These are phyloP conservation scores for Cucurbitaria berberidis DNA, from an alignment of 2,329 filamentous ascomycete genomes.

Conservation along the genomic window DNA sequence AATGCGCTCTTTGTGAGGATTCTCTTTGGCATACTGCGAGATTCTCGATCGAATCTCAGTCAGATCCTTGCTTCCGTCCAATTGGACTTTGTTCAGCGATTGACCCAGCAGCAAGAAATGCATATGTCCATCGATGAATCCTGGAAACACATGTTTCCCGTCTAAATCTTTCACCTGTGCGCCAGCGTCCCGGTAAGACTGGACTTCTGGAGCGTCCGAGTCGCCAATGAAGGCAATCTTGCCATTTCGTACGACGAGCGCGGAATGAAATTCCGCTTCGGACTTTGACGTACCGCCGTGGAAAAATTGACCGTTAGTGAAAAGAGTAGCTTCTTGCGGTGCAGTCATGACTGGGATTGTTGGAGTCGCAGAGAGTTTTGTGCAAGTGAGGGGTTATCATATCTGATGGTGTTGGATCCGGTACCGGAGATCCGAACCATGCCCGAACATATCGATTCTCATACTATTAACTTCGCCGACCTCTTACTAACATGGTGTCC, in stretches of 20 bases:
- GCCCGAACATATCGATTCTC: conserved; percentile 2
- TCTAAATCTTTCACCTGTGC: conserved; percentile 44
- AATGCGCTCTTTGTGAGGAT: conserved; percentile 57
- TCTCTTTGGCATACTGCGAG: conserved; percentile 51
- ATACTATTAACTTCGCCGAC: background rate
- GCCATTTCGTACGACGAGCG: conserved; percentile 51
- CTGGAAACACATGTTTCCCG: conserved; percentile 55
- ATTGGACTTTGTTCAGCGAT: conserved; percentile 58
- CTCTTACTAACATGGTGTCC: background rate
- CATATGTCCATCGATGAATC: conserved; percentile 65
- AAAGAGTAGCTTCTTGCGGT: conserved; percentile 18
- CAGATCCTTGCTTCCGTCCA: conserved; percentile 56
- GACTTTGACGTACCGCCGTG: conserved; percentile 4
- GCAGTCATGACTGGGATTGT: conserved; percentile 15
- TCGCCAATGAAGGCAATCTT: conserved; percentile 52
- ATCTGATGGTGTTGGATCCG: conserved; percentile 15
- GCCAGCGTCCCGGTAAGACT: conserved; percentile 31
- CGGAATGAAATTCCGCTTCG: conserved; percentile 23
- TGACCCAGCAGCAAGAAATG: conserved; percentile 63
- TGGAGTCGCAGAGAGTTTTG: background rate
- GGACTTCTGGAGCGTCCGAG: conserved; percentile 26
- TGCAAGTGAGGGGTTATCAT: conserved; percentile 5
- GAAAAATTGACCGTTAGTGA: conserved; percentile 40
- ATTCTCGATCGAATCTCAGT: conserved; percentile 59
- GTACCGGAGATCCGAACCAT: conserved; percentile 22